Conservation (phyloP, 2,329 filamentous ascomycete genomes). For the Aspergillus caelatus region DNA sequence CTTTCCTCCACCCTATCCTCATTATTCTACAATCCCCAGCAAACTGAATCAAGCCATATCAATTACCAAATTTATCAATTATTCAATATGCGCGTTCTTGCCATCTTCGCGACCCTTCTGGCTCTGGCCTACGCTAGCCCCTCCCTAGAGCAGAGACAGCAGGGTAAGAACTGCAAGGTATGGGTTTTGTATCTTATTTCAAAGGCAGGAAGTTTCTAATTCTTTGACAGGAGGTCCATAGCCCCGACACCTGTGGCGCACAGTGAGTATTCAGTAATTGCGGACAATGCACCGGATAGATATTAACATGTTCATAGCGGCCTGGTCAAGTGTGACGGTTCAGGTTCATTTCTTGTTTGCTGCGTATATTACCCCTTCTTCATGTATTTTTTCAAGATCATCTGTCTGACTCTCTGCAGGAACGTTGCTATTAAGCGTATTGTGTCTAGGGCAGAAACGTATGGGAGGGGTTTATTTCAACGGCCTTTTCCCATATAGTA, state of each 20-base stretch:
- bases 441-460: not conserved
- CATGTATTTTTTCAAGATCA: too few species aligned
- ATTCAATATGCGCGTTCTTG: slow-evolving; percentile 13
- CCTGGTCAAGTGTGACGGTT: slow-evolving; percentile 11
- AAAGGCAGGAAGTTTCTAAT: not conserved
- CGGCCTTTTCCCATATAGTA: too few species aligned
- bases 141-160: slow-evolving; percentile 15
- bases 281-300: not conserved
- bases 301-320: slow-evolving; percentile 9
- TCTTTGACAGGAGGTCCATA: slow-evolving; percentile 6
- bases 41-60: not conserved
- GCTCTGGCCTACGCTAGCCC: slow-evolving; percentile 14
- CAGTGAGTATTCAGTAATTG: slow-evolving; percentile 3
- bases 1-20: not conserved
- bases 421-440: slow-evolving; percentile 3
- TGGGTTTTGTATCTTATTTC: not conserved
- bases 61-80: not conserved
- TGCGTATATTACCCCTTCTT: slow-evolving; percentile 10
- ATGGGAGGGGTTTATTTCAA: too few species aligned
- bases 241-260: slow-evolving; percentile 5
- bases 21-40: not conserved
- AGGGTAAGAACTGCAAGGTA: slow-evolving; percentile 15
- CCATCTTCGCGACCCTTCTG: slow-evolving; percentile 11
- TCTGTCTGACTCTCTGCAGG: slow-evolving; percentile 3
- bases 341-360: slow-evolving; percentile 9